phyloP scores from a whole-genome alignment of 2,329 filamentous ascomycete genomes.

The Colletotrichum theobromicola region DNA sequence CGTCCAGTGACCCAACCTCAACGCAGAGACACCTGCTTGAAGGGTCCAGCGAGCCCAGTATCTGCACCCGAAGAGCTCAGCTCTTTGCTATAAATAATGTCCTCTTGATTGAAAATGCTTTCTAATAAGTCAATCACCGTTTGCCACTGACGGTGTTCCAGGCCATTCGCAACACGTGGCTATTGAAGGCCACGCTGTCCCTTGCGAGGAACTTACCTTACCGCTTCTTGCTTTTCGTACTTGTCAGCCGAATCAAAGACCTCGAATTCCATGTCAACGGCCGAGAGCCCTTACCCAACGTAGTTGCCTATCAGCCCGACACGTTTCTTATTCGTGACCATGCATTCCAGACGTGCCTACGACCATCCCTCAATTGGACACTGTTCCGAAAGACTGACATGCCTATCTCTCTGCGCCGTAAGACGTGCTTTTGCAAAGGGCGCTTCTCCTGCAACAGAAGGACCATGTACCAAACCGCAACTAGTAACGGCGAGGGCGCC shows the following conservation, averaged over 20 bases:
- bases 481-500: not conserved
- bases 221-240: not conserved
- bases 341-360: not conserved
- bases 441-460: not conserved
- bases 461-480: not conserved
- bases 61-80: not conserved
- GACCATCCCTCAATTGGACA: not conserved
- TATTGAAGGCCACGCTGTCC: not conserved
- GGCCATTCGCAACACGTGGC: not conserved
- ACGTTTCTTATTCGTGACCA: slow-evolving; percentile 1
- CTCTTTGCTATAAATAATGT: not conserved
- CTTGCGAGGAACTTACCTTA: not conserved
- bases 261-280: not conserved
- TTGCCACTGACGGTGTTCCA: not conserved
- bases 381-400: not conserved
- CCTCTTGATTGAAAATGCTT: not conserved
- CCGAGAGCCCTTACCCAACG: not conserved
- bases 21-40: not conserved
- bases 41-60: not conserved
- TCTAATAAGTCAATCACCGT: not conserved
- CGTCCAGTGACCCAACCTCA: not conserved
- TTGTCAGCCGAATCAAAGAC: not conserved
- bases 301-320: not conserved
- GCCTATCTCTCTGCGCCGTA: not conserved
- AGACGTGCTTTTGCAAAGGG: not conserved